Evolutionary conservation across 2,329 filamentous ascomycete genomes (phyloP).

Genomic region (Aspergillus spinulosporus): DNA sequence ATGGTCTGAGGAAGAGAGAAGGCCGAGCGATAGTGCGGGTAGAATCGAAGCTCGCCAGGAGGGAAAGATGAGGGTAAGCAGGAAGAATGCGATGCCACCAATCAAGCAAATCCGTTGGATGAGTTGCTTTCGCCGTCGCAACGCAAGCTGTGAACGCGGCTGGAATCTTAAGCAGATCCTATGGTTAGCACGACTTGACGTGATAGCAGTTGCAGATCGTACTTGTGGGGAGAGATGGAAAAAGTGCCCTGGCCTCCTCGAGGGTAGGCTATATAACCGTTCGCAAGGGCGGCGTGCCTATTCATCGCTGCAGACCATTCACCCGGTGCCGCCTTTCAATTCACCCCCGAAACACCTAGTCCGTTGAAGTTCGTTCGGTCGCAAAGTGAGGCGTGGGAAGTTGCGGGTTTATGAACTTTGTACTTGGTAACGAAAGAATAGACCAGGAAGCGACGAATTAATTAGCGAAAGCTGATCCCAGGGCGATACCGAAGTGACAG

Average conservation of each 20-base stretch:
- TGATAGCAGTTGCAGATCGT: constrained; percentile 35
- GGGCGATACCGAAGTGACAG: background rate
- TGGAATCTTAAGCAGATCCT: constrained; percentile 65
- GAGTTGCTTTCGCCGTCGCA: constrained; percentile 71
- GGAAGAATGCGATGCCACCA: constrained; percentile 57
- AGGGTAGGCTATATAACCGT: constrained; percentile 71
- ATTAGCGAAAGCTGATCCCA: background rate
- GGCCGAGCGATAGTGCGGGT: constrained; percentile 65
- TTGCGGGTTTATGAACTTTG: background rate
- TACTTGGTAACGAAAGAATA: constrained; percentile 1
- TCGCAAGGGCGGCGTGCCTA: constrained; percentile 80
- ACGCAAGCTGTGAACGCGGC: constrained; percentile 72
- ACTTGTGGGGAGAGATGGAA: constrained; percentile 88
- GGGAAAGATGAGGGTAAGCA: constrained; percentile 72
- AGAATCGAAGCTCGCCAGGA: constrained; percentile 67
- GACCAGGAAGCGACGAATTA: background rate
- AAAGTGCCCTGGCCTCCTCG: constrained; percentile 70
- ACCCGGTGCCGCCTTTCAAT: constrained; percentile 31
- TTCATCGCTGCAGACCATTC: constrained; percentile 66
- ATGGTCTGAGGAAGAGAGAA: constrained; percentile 67
- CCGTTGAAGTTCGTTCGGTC: constrained; percentile 10
- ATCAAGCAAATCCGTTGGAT: constrained; percentile 65
- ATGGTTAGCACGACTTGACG: constrained; percentile 11
- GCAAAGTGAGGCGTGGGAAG: background rate
- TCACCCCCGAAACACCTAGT: constrained; percentile 2